A percentile compares a stretch with the other conserved stretches of the same genome.
Conservation (phyloP, 345 rosid species). For the Rhodomyrtus tomentosa region DNA sequence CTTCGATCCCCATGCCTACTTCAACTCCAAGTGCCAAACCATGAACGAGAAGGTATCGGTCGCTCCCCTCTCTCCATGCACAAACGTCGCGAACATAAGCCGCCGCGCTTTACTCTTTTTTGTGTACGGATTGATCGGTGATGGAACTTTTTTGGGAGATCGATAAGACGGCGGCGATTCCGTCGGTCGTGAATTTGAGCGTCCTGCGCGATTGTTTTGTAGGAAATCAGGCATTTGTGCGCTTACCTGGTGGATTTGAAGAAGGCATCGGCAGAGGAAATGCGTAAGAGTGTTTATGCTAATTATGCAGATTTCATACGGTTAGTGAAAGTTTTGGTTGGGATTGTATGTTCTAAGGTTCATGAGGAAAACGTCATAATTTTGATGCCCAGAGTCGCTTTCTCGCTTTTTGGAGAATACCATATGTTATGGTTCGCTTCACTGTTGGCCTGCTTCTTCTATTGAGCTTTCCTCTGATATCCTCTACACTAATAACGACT, state of each 20-base stretch:
- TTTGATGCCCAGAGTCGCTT: background rate
- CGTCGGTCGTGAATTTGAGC: background rate
- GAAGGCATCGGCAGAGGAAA: slow-evolving; percentile 97
- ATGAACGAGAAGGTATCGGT: slow-evolving; percentile 72
- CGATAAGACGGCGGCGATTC: background rate
- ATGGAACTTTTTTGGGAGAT: background rate
- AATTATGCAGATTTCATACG: slow-evolving; percentile 83
- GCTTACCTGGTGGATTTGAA: slow-evolving; percentile 56
- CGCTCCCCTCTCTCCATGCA: background rate
- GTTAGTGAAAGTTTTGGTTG: slow-evolving; percentile 10
- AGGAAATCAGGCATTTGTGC: slow-evolving; percentile 67
- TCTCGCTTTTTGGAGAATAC: background rate
- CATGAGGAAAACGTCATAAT: background rate
- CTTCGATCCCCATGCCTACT: slow-evolving; percentile 58
- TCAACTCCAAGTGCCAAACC: slow-evolving; percentile 58
- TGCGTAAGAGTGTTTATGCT: slow-evolving; percentile 91
- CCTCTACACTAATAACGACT: background rate
- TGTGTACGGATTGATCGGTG: background rate
- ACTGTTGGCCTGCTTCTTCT: background rate
- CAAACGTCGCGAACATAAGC: background rate
- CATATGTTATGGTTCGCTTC: background rate
- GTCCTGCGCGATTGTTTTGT: background rate
- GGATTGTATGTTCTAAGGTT: background rate
- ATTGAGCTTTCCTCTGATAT: background rate
- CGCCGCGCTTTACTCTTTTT: background rate